Conservation (phyloP, 2,329 filamentous ascomycete genomes). For the Elsinoe necatrix region DNA sequence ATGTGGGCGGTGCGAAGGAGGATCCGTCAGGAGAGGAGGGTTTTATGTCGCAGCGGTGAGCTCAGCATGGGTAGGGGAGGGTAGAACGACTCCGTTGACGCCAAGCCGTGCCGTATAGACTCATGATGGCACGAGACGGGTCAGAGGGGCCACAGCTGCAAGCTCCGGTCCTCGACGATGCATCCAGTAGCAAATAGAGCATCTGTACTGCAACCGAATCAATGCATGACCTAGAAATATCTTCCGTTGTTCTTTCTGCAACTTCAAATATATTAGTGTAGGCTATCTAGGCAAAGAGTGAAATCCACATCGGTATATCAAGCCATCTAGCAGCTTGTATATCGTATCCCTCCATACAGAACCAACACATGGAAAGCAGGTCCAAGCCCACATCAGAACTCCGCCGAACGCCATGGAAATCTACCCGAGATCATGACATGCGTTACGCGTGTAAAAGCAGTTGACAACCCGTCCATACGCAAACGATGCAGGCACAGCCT, state of each 20-base stretch:
- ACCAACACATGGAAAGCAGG: neutral
- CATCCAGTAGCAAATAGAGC: neutral
- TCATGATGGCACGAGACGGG: too few species aligned
- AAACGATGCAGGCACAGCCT: neutral
- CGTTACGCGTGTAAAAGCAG: neutral
- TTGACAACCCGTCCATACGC: neutral
- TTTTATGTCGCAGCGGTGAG: conserved; percentile 4
- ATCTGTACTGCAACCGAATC: neutral
- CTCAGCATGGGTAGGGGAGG: neutral
- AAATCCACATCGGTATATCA: neutral
- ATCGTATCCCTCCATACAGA: neutral
- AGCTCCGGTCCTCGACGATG: too few species aligned
- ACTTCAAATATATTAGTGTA: neutral
- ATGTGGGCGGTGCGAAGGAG: conserved; percentile 65
- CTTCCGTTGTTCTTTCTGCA: neutral
- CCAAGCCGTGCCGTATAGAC: too few species aligned
- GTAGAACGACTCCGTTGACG: too few species aligned
- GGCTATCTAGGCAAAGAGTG: neutral
- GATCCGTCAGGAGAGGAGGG: conserved; percentile 36
- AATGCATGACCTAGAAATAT: neutral
- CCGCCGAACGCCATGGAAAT: conserved; percentile 4
- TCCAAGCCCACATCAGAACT: neutral
- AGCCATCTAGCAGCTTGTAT: neutral
- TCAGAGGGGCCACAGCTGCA: too few species aligned
- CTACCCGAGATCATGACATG: conserved; percentile 13